phyloP scores from a whole-genome alignment of 73 alveolate genomes.

The Effrenium voratum region DNA sequence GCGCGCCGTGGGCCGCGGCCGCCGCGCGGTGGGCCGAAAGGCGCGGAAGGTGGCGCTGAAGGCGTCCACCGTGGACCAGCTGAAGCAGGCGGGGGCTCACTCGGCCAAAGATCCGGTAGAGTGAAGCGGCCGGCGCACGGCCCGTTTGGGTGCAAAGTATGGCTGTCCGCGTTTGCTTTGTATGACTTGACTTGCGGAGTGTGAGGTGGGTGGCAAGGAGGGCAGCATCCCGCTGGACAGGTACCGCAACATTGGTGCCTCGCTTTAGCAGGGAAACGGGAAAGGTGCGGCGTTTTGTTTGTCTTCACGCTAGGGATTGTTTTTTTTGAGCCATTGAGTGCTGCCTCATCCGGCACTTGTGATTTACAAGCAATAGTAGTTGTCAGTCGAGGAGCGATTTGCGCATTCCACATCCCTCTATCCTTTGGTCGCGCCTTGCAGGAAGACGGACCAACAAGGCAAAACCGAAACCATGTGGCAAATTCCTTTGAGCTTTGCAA shows the following conservation, averaged over 20 bases:
- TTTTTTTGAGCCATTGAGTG: too few species aligned
- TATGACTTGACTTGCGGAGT: background rate
- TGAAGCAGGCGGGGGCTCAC: background rate
- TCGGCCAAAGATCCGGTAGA: background rate
- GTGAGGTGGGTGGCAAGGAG: background rate
- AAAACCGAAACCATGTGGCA: too few species aligned
- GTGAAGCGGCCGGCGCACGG: background rate
- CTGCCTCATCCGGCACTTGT: background rate
- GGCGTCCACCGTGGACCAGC: conserved; percentile 88
- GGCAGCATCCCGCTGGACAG: conserved; percentile 22
- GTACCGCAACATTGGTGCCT: background rate
- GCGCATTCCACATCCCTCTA: too few species aligned
- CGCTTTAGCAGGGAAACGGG: background rate
- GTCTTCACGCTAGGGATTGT: background rate
- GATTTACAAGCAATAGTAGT: background rate
- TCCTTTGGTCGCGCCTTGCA: background rate
- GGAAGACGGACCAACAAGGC: too few species aligned
- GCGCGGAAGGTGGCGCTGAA: conserved; percentile 30
- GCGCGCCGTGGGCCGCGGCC: too few species aligned
- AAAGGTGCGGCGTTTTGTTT: background rate
- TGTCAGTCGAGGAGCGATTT: too few species aligned
- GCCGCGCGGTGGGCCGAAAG: background rate
- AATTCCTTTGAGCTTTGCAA: too few species aligned
- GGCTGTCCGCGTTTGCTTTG: background rate
- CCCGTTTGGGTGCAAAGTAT: background rate